Conservation (phyloP, 345 rosid species). For the Eucalyptus sp. region DNA sequence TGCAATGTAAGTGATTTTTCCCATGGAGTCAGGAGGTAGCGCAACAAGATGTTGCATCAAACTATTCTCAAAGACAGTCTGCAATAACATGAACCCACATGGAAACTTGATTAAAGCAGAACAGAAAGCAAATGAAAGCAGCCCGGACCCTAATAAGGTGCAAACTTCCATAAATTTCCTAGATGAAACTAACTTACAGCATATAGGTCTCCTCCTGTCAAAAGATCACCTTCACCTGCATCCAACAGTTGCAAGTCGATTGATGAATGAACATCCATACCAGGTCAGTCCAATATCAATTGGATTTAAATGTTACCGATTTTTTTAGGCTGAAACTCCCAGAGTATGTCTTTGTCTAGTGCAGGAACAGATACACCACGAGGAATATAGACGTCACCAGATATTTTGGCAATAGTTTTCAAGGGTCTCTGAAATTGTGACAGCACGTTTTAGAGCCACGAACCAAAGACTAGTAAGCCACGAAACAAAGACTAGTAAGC, state of each 20-base stretch:
- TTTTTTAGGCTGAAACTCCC: conserved; percentile 94
- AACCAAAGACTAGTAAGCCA: background rate
- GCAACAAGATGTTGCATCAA: conserved; percentile 86
- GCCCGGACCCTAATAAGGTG: background rate
- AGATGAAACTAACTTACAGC: conserved; percentile 60
- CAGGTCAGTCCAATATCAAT: background rate
- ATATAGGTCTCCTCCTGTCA: conserved; percentile 98
- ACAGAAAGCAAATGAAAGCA: background rate
- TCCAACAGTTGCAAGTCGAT: background rate
- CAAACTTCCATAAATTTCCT: background rate
- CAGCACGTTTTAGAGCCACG: background rate
- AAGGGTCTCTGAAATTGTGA: conserved; percentile 62
- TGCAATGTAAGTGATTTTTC: conserved; percentile 85
- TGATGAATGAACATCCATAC: background rate
- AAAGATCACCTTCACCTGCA: conserved; percentile 89
- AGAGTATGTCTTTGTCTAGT: conserved; percentile 81
- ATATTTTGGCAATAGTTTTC: conserved; percentile 88
- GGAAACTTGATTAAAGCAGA: background rate
- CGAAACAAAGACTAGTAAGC: background rate
- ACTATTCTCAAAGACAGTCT: conserved; percentile 95
- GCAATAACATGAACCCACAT: background rate
- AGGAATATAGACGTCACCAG: conserved; percentile 98
- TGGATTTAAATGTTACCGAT: conserved; percentile 33
- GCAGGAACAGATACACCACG: conserved; percentile 99
- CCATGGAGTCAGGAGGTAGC: conserved; percentile 97